A percentile compares a stretch with the other conserved stretches of the same genome.
phyloP scores from a whole-genome alignment of 1,139 yeast species.

The Hansenula sp. region DNA sequence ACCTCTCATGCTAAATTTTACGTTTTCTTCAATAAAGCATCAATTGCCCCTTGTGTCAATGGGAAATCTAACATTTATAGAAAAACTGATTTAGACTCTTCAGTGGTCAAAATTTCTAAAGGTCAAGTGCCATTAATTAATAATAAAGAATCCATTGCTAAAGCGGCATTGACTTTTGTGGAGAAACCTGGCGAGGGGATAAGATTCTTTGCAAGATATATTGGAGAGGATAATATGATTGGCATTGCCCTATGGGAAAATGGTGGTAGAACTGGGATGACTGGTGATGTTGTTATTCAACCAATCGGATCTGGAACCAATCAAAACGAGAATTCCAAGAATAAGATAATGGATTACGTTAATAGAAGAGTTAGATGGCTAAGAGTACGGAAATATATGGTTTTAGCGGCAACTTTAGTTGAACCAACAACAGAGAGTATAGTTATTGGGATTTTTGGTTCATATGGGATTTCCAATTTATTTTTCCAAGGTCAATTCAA shows the following conservation, averaged over 20 bases:
- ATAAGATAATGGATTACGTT: slow-evolving; percentile 49
- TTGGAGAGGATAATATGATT: slow-evolving; percentile 93
- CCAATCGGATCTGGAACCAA: slow-evolving; percentile 44
- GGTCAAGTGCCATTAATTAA: slow-evolving; percentile 24
- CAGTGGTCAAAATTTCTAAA: slow-evolving; percentile 41
- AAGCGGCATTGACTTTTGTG: slow-evolving; percentile 14
- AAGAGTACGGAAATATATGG: slow-evolving; percentile 89
- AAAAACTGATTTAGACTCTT: slow-evolving; percentile 60
- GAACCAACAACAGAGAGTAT: slow-evolving; percentile 87
- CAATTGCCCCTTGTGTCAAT: slow-evolving; percentile 88
- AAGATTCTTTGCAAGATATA: slow-evolving; percentile 70
- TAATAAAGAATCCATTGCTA: slow-evolving; percentile 27
- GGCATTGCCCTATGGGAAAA: slow-evolving; percentile 79
- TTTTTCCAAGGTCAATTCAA: slow-evolving; percentile 27
- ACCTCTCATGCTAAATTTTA: slow-evolving; percentile 87
- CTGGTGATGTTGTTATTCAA: slow-evolving; percentile 76
- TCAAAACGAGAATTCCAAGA: slow-evolving; percentile 32
- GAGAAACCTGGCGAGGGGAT: slow-evolving; percentile 34
- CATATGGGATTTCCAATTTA: slow-evolving; percentile 53
- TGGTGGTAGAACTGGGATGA: slow-evolving; percentile 74
- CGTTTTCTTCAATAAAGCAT: slow-evolving; percentile 67
- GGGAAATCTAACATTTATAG: slow-evolving; percentile 87
- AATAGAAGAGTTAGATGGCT: slow-evolving; percentile 79
- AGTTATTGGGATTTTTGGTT: slow-evolving; percentile 64
- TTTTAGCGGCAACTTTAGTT: slow-evolving; percentile 72